A percentile compares a stretch with the other conserved stretches of the same genome.
phyloP scores from a whole-genome alignment of 2,329 filamentous ascomycete species.

The Colletotrichum sp. region DNA sequence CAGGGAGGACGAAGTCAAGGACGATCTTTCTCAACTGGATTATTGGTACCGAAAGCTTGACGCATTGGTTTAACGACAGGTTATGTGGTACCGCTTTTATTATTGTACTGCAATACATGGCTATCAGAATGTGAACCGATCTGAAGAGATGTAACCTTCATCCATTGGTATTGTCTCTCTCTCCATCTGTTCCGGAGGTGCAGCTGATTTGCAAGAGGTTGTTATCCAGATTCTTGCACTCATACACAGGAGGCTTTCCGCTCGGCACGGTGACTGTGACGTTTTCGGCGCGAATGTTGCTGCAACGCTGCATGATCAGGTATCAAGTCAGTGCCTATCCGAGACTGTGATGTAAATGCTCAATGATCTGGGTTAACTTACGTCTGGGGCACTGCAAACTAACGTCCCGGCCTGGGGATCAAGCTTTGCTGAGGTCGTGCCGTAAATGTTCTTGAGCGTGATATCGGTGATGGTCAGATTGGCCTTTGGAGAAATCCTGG shows the following conservation, averaged over 20 bases:
- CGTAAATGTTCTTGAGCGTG: slow-evolving; percentile 30
- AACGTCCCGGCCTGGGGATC: slow-evolving; percentile 33
- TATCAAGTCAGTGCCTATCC: background rate
- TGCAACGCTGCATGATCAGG: slow-evolving; percentile 29
- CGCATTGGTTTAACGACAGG: background rate
- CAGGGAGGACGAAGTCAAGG: background rate
- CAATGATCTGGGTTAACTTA: slow-evolving; percentile 14
- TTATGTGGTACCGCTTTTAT: no score
- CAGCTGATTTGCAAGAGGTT: slow-evolving; percentile 8
- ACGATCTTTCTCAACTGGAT: background rate
- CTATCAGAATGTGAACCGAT: no score
- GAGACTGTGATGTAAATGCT: background rate
- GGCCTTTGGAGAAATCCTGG: background rate
- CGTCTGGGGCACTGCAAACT: slow-evolving; percentile 33
- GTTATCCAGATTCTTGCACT: slow-evolving; percentile 45
- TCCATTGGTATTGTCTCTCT: background rate
- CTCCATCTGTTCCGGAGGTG: background rate
- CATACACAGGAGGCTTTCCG: slow-evolving; percentile 44
- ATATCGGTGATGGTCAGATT: slow-evolving; percentile 31
- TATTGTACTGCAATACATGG: no score
- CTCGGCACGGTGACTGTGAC: slow-evolving; percentile 53
- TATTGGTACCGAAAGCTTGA: background rate
- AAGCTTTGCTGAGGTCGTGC: slow-evolving; percentile 30
- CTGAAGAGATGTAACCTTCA: no score
- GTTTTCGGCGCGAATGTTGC: slow-evolving; percentile 51